A percentile compares a stretch with the other conserved stretches of the same genome.
Conservation (phyloP, 108 stramenopile genomes). For the Ochromonas danica region DNA sequence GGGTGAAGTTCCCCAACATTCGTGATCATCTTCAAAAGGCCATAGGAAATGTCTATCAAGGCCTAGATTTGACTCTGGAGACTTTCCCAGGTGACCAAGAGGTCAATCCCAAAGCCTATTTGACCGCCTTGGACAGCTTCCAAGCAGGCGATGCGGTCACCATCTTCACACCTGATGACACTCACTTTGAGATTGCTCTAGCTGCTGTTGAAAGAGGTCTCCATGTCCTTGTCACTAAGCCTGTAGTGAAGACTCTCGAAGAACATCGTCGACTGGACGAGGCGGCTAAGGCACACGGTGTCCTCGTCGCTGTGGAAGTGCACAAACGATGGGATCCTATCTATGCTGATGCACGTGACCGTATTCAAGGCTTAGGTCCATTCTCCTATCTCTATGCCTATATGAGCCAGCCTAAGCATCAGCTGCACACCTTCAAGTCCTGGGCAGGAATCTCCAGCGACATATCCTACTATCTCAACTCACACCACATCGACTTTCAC, state of each 20-base stretch:
- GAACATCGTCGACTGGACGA: conserved; percentile 72
- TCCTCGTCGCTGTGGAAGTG: conserved; percentile 73
- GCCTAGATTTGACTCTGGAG: conserved; percentile 82
- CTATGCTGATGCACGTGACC: conserved; percentile 97
- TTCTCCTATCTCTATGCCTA: conserved; percentile 97
- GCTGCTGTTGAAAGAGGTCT: conserved; percentile 79
- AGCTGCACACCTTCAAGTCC: conserved; percentile 96
- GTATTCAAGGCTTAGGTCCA: conserved; percentile 69
- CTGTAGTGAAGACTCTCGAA: conserved; percentile 88
- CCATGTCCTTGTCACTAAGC: conserved; percentile 98
- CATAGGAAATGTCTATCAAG: conserved; percentile 83
- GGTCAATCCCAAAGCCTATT: conserved; percentile 77
- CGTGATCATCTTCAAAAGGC: conserved; percentile 82
- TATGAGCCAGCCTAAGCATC: conserved; percentile 99
- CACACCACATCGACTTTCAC: conserved; percentile 96
- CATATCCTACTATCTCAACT: conserved; percentile 98
- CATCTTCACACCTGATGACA: conserved; percentile 98
- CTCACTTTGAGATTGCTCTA: conserved; percentile 93
- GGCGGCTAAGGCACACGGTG: conserved; percentile 75
- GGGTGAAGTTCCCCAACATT: conserved; percentile 93
- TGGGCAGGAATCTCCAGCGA: conserved; percentile 97
- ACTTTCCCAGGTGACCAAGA: conserved; percentile 85
- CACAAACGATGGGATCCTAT: conserved; percentile 99
- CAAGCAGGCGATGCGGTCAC: conserved; percentile 83
- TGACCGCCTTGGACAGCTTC: conserved; percentile 66